Percentiles rank a stretch among this genome's conserved stretches.
Evolutionary conservation across 1,284 basidiomycete species (phyloP).

Genomic region (Exobasidium rhododendri): DNA sequence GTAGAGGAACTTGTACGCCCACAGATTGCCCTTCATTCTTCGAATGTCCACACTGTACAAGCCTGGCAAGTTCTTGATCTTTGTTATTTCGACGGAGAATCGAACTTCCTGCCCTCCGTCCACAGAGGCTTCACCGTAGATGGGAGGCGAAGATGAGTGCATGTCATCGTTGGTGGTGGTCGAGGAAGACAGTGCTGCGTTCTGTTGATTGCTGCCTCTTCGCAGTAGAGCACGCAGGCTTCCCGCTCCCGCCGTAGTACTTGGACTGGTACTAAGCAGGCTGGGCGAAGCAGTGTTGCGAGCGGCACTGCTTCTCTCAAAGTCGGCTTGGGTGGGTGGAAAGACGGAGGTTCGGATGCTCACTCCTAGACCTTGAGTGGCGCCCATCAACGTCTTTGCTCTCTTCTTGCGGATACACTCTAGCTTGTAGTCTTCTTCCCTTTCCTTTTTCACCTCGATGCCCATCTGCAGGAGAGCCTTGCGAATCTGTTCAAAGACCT

Average conservation of each 20-base stretch:
- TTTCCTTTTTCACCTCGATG: conserved; percentile 73
- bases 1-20: conserved; percentile 53
- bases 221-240: conserved; percentile 41
- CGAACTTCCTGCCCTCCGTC: conserved; percentile 53
- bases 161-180: conserved; percentile 4
- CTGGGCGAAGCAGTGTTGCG: conserved; percentile 5
- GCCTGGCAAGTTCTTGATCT: conserved; percentile 47
- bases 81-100: conserved; percentile 51
- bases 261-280: conserved; percentile 23
- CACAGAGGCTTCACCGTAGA: conserved; percentile 43
- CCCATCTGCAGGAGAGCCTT: conserved; percentile 83
- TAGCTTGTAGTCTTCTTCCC: conserved; percentile 67
- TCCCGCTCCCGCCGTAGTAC: conserved; percentile 20
- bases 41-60: conserved; percentile 53
- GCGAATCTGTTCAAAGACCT: conserved; percentile 80
- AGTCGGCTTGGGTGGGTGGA: conserved; percentile 44
- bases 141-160: conserved; percentile 26
- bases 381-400: conserved; percentile 41
- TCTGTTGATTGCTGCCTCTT: conserved; percentile 27
- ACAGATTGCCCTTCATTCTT: conserved; percentile 50
- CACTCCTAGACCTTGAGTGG: conserved; percentile 39
- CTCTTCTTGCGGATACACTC: conserved; percentile 51
- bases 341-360: conserved; percentile 48
- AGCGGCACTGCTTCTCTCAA: conserved; percentile 28
- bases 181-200: conserved; percentile 18